A percentile compares a stretch with the other conserved stretches of the same genome.
These are phyloP conservation scores for Iodosphaeria phyllophila DNA, from an alignment of 2,329 filamentous ascomycete genomes.

Conservation along the genomic window DNA sequence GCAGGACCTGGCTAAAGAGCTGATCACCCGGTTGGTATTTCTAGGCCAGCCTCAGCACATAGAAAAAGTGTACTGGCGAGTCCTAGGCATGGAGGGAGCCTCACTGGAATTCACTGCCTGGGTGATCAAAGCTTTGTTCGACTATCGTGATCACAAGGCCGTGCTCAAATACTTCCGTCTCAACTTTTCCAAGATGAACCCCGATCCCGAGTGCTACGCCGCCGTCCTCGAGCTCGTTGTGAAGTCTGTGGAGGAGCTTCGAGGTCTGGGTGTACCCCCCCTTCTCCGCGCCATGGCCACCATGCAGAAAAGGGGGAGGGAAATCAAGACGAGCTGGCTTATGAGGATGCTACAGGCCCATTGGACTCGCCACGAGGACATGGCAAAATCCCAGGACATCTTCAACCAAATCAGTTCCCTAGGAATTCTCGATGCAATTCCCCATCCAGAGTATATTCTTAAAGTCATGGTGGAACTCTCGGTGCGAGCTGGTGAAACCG, in stretches of 20 bases:
- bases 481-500: conserved; percentile 14
- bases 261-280: conserved; percentile 9
- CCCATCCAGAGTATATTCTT: conserved; percentile 14
- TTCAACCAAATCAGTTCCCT: conserved; percentile 10
- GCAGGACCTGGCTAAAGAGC: conserved; percentile 8
- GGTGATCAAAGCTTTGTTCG: conserved; percentile 13
- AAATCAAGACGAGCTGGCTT: conserved; percentile 17
- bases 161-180: conserved; percentile 16
- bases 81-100: conserved; percentile 9
- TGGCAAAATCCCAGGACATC: conserved; percentile 9
- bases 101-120: conserved; percentile 11
- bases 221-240: conserved; percentile 14
- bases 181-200: conserved; percentile 11
- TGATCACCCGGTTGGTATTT: conserved; percentile 13
- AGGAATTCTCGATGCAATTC: conserved; percentile 7
- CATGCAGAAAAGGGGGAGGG: conserved; percentile 6
- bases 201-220: conserved; percentile 6
- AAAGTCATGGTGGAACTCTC: conserved; percentile 21
- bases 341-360: conserved; percentile 16
- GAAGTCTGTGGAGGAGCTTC: conserved; percentile 12
- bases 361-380: conserved; percentile 14
- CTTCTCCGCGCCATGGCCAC: conserved; percentile 13
- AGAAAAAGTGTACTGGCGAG: conserved; percentile 15
- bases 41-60: conserved; percentile 6
- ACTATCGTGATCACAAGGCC: conserved; percentile 11